Conservation (phyloP, 805 yeast genomes). For the Sugiyamaella lignohabitans region DNA sequence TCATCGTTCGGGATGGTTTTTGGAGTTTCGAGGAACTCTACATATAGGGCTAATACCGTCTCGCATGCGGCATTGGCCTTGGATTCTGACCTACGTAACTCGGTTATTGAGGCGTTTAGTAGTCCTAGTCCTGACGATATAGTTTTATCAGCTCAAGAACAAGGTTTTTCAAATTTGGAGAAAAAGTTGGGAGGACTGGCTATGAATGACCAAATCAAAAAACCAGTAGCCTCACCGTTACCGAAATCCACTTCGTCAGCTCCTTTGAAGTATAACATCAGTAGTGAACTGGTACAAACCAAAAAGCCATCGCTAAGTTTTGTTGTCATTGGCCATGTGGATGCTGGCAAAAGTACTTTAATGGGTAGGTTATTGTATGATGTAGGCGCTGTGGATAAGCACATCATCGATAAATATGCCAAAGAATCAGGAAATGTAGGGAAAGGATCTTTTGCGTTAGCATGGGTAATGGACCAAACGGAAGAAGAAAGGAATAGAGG, state of each 20-base stretch:
- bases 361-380: slow-evolving; percentile 70
- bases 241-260: neutral
- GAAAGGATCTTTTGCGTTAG: slow-evolving; percentile 72
- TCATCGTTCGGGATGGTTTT: slow-evolving; percentile 14
- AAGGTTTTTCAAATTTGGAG: slow-evolving; percentile 18
- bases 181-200: slow-evolving; percentile 2
- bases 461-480: slow-evolving; percentile 83
- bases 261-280: slow-evolving; percentile 5
- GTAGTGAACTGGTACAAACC: slow-evolving; percentile 8
- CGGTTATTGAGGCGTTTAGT: slow-evolving; percentile 48
- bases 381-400: slow-evolving; percentile 57
- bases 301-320: slow-evolving; percentile 56
- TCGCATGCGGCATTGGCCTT: slow-evolving; percentile 35
- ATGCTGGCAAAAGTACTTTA: slow-evolving; percentile 77
- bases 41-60: slow-evolving; percentile 12
- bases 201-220: slow-evolving; percentile 2
- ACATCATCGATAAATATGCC: slow-evolving; percentile 54
- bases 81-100: slow-evolving; percentile 20
- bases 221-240: neutral
- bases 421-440: slow-evolving; percentile 63
- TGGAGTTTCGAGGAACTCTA: slow-evolving; percentile 4
- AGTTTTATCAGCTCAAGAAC: slow-evolving; percentile 50
- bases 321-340: slow-evolving; percentile 81
- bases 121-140: slow-evolving; percentile 82
- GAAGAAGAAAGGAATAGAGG: slow-evolving; percentile 68